Conservation (phyloP, 495 filamentous ascomycete genomes). For the Xylaria grammica region DNA sequence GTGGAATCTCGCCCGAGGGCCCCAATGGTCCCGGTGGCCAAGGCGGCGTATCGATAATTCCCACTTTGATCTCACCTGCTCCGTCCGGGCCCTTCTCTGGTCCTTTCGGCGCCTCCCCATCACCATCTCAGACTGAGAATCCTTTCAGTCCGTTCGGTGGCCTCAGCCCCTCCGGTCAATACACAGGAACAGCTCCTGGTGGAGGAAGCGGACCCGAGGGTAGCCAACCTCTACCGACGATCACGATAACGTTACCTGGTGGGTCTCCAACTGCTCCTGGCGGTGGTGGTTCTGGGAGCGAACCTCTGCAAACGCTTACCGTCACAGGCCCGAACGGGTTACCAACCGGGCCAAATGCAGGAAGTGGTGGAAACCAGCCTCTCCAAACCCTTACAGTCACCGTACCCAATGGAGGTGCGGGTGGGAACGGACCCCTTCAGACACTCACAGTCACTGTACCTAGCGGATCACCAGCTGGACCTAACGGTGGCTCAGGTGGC, state of each 20-base stretch:
- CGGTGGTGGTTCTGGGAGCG: constrained; percentile 23
- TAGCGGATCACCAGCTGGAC: not conserved
- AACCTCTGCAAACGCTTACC: constrained; percentile 11
- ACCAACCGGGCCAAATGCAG: not conserved
- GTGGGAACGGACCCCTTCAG: constrained; percentile 6
- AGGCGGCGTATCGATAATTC: constrained; percentile 25
- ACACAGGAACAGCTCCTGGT: constrained; percentile 26
- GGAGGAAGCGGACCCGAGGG: constrained; percentile 25
- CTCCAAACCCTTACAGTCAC: constrained; percentile 32
- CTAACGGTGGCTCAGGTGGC: constrained; percentile 16
- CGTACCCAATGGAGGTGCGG: constrained; percentile 21
- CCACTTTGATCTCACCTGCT: constrained; percentile 23
- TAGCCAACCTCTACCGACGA: constrained; percentile 27
- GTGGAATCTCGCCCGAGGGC: constrained; percentile 13
- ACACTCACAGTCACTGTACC: constrained; percentile 1
- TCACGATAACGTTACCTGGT: constrained; percentile 34
- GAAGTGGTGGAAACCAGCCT: not conserved
- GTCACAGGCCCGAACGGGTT: not conserved
- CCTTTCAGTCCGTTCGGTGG: constrained; percentile 18
- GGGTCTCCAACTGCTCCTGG: constrained; percentile 26
- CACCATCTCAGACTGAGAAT: constrained; percentile 24
- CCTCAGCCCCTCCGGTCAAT: constrained; percentile 14
- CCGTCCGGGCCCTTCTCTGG: constrained; percentile 34
- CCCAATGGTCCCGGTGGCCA: constrained; percentile 25
- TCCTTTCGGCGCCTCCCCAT: constrained; percentile 34